Percentiles rank a stretch among this genome's conserved stretches.
phyloP scores from a whole-genome alignment of 169 alveolate genomes.

The Eimeria mitis region DNA sequence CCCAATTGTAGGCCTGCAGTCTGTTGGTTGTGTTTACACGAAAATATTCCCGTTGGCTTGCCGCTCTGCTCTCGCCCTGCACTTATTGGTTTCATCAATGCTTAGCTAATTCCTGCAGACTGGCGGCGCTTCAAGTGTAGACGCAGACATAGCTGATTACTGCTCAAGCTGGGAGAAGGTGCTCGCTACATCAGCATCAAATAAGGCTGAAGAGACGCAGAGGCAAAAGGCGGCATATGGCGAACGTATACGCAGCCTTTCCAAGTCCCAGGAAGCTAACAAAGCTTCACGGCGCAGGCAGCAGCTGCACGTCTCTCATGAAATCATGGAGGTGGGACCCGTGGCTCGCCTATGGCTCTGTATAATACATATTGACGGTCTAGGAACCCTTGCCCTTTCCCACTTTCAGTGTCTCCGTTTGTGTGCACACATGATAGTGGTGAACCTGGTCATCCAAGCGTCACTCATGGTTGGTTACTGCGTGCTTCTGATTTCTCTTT shows the following conservation, averaged over 20 bases:
- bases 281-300: slow-evolving; percentile 33
- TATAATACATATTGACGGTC: neutral
- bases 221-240: slow-evolving; percentile 11
- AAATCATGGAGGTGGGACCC: slow-evolving; percentile 44
- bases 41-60: neutral
- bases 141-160: slow-evolving; percentile 48
- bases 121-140: slow-evolving; percentile 17
- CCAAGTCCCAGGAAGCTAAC: slow-evolving; percentile 32
- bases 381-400: neutral
- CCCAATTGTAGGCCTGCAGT: neutral
- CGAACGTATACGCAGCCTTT: slow-evolving; percentile 50
- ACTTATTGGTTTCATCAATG: neutral
- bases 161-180: slow-evolving; percentile 52
- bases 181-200: slow-evolving; percentile 38
- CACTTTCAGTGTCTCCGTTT: neutral
- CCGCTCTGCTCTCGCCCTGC: neutral
- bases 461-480: neutral
- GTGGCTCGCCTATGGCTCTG: neutral
- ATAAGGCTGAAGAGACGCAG: slow-evolving; percentile 26
- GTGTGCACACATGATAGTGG: neutral
- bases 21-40: neutral
- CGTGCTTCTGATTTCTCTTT: neutral
- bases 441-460: neutral
- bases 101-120: slow-evolving; percentile 31
- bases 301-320: slow-evolving; percentile 48